These are phyloP conservation scores for Fusarium floridanum DNA, from an alignment of 2,329 filamentous ascomycete species.

Conservation along the genomic window DNA sequence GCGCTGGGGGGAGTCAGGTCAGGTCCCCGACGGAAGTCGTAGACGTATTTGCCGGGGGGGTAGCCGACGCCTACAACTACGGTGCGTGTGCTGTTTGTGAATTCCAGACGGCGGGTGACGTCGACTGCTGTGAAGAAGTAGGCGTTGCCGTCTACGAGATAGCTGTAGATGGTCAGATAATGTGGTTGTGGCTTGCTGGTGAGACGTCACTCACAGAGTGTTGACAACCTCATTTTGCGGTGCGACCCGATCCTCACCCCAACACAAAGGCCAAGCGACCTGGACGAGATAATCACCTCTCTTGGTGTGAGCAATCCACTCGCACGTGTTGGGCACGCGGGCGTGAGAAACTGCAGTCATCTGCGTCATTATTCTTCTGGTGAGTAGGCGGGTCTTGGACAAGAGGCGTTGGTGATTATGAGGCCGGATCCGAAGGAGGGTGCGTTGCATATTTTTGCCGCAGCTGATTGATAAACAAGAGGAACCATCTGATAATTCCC, in stretches of 20 bases:
- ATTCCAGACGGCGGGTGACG: slow-evolving; percentile 43
- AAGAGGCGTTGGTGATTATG: background rate
- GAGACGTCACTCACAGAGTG: slow-evolving; percentile 43
- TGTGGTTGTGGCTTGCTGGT: background rate
- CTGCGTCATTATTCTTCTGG: slow-evolving; percentile 19
- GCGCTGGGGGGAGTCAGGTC: slow-evolving; percentile 49
- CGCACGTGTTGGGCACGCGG: slow-evolving; percentile 45
- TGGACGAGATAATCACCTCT: slow-evolving; percentile 50
- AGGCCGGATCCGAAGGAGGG: slow-evolving; percentile 25
- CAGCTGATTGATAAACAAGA: slow-evolving; percentile 37
- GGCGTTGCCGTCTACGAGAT: slow-evolving; percentile 52
- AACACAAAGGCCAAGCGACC: slow-evolving; percentile 48
- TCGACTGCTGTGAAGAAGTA: slow-evolving; percentile 53
- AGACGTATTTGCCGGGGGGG: slow-evolving; percentile 46
- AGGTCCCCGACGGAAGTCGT: slow-evolving; percentile 46
- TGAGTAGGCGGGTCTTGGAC: background rate
- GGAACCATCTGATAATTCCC: slow-evolving; percentile 21
- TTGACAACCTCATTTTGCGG: slow-evolving; percentile 40
- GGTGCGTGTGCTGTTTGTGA: slow-evolving; percentile 43
- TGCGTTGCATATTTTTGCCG: slow-evolving; percentile 29
- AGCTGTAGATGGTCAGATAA: slow-evolving; percentile 38
- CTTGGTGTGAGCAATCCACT: slow-evolving; percentile 43
- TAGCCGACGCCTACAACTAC: slow-evolving; percentile 52
- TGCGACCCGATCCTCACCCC: slow-evolving; percentile 43
- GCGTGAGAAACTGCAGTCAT: slow-evolving; percentile 30